Evolutionary conservation across 2,329 filamentous ascomycete species (phyloP), one percentile per base, ranked within the genome.

Genomic region (Passalora sequoiae): DNA sequence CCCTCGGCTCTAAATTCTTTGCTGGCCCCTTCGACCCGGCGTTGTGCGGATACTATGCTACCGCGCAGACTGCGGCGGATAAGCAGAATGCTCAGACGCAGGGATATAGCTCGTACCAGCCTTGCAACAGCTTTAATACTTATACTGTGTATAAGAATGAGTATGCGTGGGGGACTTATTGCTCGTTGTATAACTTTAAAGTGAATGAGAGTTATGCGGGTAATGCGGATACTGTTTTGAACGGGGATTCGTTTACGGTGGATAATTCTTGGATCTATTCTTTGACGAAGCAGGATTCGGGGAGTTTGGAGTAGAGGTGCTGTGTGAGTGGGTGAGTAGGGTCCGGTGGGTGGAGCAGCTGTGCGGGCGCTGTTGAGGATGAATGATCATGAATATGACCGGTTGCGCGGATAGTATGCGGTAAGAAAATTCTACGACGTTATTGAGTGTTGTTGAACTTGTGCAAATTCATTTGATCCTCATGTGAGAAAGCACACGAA

Each of bases 91-190:
- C 56, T 10, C 29, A 51, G 30, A 17, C 4, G 7, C 35, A 43
- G 24, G 52, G 52, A 15, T 27, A 29, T 4, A 43, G 30, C 13
- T 47, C 19, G 21, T 58, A 52, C 43, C 52, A 52, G 32, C 45
- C 57, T 30, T 54, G 48, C 42, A 58, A 57, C 37, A 45, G 50
- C 37, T 56, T 59, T 46, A 59, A 59, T 38, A 50, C 57, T 3
- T 56, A 57, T 41, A 50, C 43, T 29, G 44, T 58, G n/a, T 50
- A 60, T 38, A 58, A 54, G 55, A 53, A 55, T 32, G 40, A 44
- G 17, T 43, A 37, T 31, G 47, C 55, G 12, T 46, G 49, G 39
- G 57, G 57, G n/a, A 60, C 57, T 28, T 54, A 50, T 35, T 60
- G 57, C 40, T 36, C 46, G 15, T 40, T 60, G 13, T 60, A 52